These are phyloP conservation scores for Beta corolliflora DNA, from an alignment of 179 eudicot genomes.

Conservation along the genomic window DNA sequence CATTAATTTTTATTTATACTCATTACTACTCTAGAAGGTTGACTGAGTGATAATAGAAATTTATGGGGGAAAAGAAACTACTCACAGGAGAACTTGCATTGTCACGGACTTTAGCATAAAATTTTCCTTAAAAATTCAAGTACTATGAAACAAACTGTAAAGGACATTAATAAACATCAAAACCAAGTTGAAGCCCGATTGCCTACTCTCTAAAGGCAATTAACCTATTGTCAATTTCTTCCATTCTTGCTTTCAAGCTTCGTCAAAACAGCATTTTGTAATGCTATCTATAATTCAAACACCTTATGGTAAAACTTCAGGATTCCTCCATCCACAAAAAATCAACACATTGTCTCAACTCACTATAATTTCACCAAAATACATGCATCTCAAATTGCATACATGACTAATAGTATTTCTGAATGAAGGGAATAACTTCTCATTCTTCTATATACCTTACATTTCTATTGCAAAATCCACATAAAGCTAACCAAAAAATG, in stretches of 20 bases:
- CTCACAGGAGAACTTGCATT: not conserved
- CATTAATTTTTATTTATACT: not conserved
- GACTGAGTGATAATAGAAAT: not conserved
- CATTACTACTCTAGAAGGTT: not conserved
- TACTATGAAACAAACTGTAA: not conserved
- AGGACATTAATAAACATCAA: not conserved
- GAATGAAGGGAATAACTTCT: not conserved
- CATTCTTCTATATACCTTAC: not conserved
- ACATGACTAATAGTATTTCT: not conserved
- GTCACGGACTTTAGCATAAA: not conserved
- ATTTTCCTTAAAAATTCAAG: not conserved
- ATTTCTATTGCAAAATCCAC: slow-evolving; percentile 3
- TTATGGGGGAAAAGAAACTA: not conserved
- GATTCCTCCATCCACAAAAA: not conserved
- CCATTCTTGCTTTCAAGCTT: not conserved
- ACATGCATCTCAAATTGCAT: not conserved
- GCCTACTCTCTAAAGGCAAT: not conserved
- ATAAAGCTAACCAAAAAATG: not conserved
- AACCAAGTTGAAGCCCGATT: not conserved
- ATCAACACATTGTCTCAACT: not conserved
- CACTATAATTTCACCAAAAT: not conserved
- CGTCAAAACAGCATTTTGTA: not conserved
- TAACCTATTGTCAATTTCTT: not conserved
- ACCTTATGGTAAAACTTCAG: not conserved
- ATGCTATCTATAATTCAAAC: not conserved